These are phyloP conservation scores for Chalara sp. DNA, from an alignment of 2,329 filamentous ascomycete species.

Conservation along the genomic window DNA sequence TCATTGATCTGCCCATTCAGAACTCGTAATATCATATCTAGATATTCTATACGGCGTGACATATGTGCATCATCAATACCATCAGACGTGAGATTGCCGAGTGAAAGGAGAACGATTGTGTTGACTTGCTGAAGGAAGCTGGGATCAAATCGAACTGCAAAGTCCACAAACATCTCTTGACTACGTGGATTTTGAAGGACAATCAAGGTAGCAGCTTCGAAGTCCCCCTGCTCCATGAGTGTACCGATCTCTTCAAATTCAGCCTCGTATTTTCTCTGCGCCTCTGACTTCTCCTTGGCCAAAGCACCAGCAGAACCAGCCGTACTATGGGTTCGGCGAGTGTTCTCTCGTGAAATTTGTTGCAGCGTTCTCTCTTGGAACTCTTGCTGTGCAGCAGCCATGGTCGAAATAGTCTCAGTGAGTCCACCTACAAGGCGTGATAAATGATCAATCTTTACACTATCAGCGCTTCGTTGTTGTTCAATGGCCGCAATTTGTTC, in stretches of 20 bases:
- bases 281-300: constrained; percentile 33
- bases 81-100: constrained; percentile 57
- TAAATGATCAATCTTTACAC: constrained; percentile 67
- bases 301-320: constrained; percentile 14
- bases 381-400: constrained; percentile 62
- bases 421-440: constrained; percentile 59
- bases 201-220: constrained; percentile 56
- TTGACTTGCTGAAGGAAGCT: constrained; percentile 49
- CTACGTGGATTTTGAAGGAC: constrained; percentile 61
- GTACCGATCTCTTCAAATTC: constrained; percentile 53
- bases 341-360: constrained; percentile 29
- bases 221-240: constrained; percentile 53
- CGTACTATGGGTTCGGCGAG: constrained; percentile 4
- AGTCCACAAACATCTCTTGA: constrained; percentile 55
- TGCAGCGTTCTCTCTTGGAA: constrained; percentile 59
- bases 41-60: constrained; percentile 51
- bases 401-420: constrained; percentile 60
- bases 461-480: constrained; percentile 25
- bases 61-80: constrained; percentile 46
- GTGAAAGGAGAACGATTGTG: constrained; percentile 55
- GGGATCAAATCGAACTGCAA: constrained; percentile 44
- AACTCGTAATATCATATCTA: constrained; percentile 51
- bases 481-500: constrained; percentile 25
- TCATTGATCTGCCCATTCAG: constrained; percentile 31
- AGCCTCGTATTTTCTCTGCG: constrained; percentile 48